A percentile compares a stretch with the other conserved stretches of the same genome.
phyloP scores from a whole-genome alignment of 202 grass and related monocot genomes.

The Digitaria exilis region DNA sequence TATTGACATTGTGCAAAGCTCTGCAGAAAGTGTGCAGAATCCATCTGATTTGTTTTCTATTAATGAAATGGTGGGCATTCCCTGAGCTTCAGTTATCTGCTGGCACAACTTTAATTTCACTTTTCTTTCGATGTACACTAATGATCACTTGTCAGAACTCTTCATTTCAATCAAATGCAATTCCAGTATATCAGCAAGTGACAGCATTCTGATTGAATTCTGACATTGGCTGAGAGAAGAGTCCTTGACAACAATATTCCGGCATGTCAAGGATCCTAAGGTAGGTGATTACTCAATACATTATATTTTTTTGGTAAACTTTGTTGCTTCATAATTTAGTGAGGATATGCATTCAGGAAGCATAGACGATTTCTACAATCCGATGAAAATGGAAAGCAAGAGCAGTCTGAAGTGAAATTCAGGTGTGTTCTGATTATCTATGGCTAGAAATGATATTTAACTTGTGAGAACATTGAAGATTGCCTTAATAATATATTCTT shows the following conservation, averaged over 20 bases:
- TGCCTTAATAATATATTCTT: no score
- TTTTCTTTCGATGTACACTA: conserved; percentile 35
- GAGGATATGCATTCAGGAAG: conserved; percentile 25
- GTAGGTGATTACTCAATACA: conserved; percentile 18
- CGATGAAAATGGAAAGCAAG: conserved; percentile 20
- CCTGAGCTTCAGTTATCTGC: not conserved
- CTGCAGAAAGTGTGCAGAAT: conserved; percentile 30
- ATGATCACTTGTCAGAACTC: conserved; percentile 58
- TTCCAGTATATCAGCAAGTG: conserved; percentile 39
- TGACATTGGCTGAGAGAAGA: conserved; percentile 47
- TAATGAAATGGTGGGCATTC: conserved; percentile 52
- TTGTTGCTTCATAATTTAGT: conserved; percentile 31
- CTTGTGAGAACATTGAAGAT: no score
- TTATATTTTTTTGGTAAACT: conserved; percentile 23
- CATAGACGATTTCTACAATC: not conserved
- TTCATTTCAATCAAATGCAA: conserved; percentile 57
- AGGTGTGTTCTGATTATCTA: conserved; percentile 29
- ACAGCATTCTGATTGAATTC: conserved; percentile 45
- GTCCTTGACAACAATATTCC: conserved; percentile 33
- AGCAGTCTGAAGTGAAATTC: conserved; percentile 37
- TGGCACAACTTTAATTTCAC: not conserved
- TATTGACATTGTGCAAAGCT: conserved; percentile 10
- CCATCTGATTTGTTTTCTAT: conserved; percentile 49
- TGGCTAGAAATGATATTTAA: no score
- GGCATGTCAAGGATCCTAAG: conserved; percentile 33